Conservation (phyloP, 2,329 filamentous ascomycete genomes). For the Fusarium mangiferae region DNA sequence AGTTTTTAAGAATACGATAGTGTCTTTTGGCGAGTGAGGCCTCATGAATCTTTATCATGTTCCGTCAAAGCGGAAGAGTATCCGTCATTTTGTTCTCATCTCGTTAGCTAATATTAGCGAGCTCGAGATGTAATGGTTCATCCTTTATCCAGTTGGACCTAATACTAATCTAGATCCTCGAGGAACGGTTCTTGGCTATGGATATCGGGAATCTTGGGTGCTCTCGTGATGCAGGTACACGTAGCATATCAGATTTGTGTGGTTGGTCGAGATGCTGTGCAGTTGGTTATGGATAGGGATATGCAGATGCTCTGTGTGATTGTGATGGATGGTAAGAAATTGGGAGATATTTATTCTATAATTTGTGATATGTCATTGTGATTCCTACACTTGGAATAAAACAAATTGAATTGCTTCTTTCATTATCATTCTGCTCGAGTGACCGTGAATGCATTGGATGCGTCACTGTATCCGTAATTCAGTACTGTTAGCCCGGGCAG, state of each 20-base stretch:
- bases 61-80: conserved; percentile 10
- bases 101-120: conserved; percentile 7
- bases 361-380: neutral
- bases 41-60: neutral
- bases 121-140: neutral
- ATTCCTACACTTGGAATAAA: no score
- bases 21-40: neutral
- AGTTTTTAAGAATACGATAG: neutral
- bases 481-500: neutral
- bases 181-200: conserved; percentile 10
- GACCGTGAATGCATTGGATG: neutral
- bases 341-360: neutral
- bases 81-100: conserved; percentile 8
- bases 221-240: conserved; percentile 25
- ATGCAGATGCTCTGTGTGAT: neutral
- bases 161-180: conserved; percentile 1
- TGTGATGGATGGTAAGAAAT: neutral
- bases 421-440: neutral
- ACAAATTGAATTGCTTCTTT: neutral
- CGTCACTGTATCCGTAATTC: conserved; percentile 27
- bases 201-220: conserved; percentile 7
- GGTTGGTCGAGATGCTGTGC: neutral
- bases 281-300: neutral
- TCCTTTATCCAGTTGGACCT: neutral
- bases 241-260: neutral